Conservation (phyloP, 192 early-diverging fungal species). For the Mortierella claussenii region DNA sequence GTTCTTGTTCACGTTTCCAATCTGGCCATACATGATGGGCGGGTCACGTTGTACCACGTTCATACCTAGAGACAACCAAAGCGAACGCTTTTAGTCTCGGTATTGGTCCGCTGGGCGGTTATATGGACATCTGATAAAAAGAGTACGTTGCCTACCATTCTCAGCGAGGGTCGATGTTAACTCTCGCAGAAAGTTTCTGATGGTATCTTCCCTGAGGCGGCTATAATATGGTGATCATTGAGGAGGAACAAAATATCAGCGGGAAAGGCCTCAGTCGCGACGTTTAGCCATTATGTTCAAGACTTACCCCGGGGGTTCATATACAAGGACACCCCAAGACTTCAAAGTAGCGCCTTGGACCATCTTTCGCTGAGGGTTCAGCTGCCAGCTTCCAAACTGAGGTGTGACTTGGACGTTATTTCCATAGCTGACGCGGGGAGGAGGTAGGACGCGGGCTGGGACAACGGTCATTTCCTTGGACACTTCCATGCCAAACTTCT, state of each 20-base stretch:
- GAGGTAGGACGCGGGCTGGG: slow-evolving; percentile 76
- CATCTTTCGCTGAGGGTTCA: slow-evolving; percentile 80
- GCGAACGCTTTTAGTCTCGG: too few relatives aligned
- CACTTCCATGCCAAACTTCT: slow-evolving; percentile 71
- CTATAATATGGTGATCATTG: not conserved
- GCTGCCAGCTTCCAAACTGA: slow-evolving; percentile 41
- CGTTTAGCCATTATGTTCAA: too few relatives aligned
- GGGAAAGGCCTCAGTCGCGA: too few relatives aligned
- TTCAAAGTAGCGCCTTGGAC: slow-evolving; percentile 68
- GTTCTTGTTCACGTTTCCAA: slow-evolving; percentile 68
- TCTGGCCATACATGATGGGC: slow-evolving; percentile 52
- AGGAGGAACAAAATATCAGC: too few relatives aligned
- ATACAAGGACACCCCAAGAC: slow-evolving; percentile 79
- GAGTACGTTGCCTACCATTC: slow-evolving; percentile 54
- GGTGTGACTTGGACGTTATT: not conserved
- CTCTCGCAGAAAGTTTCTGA: slow-evolving; percentile 71
- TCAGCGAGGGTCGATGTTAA: slow-evolving; percentile 71
- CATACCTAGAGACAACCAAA: slow-evolving; percentile 57
- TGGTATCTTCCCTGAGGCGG: slow-evolving; percentile 26
- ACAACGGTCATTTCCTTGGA: slow-evolving; percentile 69
- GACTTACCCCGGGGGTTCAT: slow-evolving; percentile 55
- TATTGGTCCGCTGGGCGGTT: not conserved
- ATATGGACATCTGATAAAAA: not conserved
- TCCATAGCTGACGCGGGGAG: slow-evolving; percentile 72
- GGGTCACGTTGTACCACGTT: slow-evolving; percentile 20